Conservation (phyloP, 352 stramenopile genomes). For the Saprolegnia diclina region DNA sequence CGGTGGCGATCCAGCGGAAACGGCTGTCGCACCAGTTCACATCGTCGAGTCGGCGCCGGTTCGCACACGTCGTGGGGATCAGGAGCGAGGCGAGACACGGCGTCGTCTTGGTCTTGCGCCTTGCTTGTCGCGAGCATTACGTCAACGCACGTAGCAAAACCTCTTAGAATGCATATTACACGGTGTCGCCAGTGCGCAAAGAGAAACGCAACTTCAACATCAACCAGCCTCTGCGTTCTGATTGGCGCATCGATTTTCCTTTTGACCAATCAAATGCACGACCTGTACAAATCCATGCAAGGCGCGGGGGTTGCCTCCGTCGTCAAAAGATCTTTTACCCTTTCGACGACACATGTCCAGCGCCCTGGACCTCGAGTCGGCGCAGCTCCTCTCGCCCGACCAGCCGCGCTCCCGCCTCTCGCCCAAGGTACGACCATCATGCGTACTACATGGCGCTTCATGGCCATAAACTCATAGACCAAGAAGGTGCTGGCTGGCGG, state of each 20-base stretch:
- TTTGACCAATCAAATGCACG: not conserved
- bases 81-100: not conserved
- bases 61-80: not conserved
- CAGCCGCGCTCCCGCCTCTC: not conserved
- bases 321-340: constrained; percentile 14
- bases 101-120: not conserved
- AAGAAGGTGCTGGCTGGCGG: not conserved
- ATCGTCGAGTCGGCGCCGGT: not conserved
- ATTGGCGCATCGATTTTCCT: not conserved
- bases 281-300: not conserved
- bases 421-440: not conserved
- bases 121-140: not conserved
- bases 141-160: too few relatives aligned
- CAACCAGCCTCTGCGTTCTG: not conserved
- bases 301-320: not conserved
- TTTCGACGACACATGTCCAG: not conserved
- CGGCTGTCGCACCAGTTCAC: too few relatives aligned
- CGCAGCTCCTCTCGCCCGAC: constrained; percentile 3
- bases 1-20: not conserved
- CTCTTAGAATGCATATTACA: not conserved
- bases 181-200: constrained; percentile 4
- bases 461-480: not conserved
- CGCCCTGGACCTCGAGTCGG: not conserved
- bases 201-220: constrained; percentile 14
- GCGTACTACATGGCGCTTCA: not conserved